Evolutionary conservation across 805 yeast genomes (phyloP).

Genomic region (Candida awuae): DNA sequence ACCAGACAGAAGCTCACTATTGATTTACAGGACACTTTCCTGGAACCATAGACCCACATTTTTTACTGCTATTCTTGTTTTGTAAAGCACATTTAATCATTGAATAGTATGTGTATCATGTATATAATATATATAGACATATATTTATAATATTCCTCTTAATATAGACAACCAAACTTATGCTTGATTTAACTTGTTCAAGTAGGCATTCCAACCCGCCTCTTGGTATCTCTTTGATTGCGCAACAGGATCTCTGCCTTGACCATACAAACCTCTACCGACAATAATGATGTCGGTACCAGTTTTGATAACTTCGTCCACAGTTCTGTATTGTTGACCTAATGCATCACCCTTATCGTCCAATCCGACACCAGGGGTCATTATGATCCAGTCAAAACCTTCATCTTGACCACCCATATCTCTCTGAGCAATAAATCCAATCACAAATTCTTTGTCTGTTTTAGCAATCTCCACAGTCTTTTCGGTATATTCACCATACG

Average conservation of each 20-base stretch:
- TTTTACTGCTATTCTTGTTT: too few relatives aligned
- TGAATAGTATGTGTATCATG: too few relatives aligned
- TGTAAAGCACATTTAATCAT: too few relatives aligned
- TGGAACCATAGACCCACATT: too few relatives aligned
- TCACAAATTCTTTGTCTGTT: constrained; percentile 77
- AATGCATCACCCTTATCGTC: constrained; percentile 94
- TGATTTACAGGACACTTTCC: constrained; percentile 19
- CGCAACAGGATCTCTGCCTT: constrained; percentile 81
- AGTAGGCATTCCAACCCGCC: constrained; percentile 95
- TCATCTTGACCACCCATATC: constrained; percentile 77
- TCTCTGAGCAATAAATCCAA: constrained; percentile 93
- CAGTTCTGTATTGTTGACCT: constrained; percentile 96
- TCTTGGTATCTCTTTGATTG: constrained; percentile 84
- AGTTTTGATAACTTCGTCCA: constrained; percentile 67
- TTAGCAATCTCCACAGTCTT: constrained; percentile 84
- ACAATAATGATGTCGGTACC: constrained; percentile 97
- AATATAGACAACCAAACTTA: neutral
- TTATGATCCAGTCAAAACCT: constrained; percentile 89
- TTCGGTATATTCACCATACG: constrained; percentile 82
- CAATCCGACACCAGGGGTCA: constrained; percentile 98
- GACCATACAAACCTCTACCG: constrained; percentile 95
- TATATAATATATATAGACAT: too few relatives aligned
- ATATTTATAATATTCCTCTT: constrained; percentile 3
- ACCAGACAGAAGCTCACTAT: constrained; percentile 42
- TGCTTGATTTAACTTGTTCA: constrained; percentile 28